These are phyloP conservation scores for Mycena amicta DNA, from an alignment of 768 basidiomycete species.

Conservation along the genomic window DNA sequence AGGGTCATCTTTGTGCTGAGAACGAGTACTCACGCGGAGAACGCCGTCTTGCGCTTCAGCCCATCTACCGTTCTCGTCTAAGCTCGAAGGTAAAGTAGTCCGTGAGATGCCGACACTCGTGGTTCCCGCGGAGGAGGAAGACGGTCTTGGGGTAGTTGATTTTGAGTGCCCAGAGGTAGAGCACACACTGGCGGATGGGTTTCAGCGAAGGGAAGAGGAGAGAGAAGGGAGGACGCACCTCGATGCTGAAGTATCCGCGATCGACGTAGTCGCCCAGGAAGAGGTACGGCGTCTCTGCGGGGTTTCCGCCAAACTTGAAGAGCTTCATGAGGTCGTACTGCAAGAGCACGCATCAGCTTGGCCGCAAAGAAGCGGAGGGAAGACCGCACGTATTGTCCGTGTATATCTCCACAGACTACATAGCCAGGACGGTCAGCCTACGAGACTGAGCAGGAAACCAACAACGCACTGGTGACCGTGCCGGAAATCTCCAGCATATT, in stretches of 20 bases:
- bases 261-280: constrained; percentile 95
- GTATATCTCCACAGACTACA: constrained; percentile 94
- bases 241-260: constrained; percentile 91
- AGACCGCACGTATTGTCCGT: constrained; percentile 99
- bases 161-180: constrained; percentile 97
- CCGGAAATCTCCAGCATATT: constrained; percentile 94
- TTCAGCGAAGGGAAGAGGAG: constrained; percentile 5
- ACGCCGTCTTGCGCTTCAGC: not conserved
- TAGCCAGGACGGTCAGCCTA: not conserved
- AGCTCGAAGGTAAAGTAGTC: constrained; percentile 99
- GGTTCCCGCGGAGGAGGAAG: constrained; percentile 95
- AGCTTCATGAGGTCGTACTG: constrained; percentile 95
- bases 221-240: constrained; percentile 51
- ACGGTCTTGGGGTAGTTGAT: constrained; percentile 98
- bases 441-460: constrained; percentile 8
- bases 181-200: constrained; percentile 77
- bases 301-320: constrained; percentile 91
- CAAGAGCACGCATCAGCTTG: not conserved
- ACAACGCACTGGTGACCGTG: constrained; percentile 87
- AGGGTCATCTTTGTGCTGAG: not conserved
- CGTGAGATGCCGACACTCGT: constrained; percentile 97
- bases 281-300: constrained; percentile 89
- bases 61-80: constrained; percentile 81
- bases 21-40: not conserved
- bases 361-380: constrained; percentile 20